These are phyloP conservation scores for Monosporascus sp. DNA, from an alignment of 2,329 filamentous ascomycete species.

Conservation along the genomic window DNA sequence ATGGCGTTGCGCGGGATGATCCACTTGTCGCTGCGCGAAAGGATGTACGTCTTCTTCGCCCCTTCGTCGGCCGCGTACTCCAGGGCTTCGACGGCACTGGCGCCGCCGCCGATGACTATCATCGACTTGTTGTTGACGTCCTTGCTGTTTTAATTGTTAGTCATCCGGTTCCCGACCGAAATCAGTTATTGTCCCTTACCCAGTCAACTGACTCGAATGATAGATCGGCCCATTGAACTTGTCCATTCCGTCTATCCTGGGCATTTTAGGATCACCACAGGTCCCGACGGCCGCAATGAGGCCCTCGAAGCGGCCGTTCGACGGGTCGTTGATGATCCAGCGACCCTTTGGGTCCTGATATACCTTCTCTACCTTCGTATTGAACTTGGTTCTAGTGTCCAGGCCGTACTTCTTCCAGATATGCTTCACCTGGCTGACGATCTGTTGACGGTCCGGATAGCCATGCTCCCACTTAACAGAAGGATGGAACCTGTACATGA, in stretches of 20 bases:
- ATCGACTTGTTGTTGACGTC: constrained; percentile 70
- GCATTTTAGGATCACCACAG: constrained; percentile 73
- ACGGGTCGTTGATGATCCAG: constrained; percentile 73
- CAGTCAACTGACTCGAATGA: constrained; percentile 72
- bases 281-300: constrained; percentile 75
- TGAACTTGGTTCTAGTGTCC: constrained; percentile 65
- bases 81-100: constrained; percentile 75
- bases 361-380: constrained; percentile 62
- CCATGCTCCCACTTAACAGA: constrained; percentile 68
- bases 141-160: constrained; percentile 41
- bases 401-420: constrained; percentile 74
- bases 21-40: constrained; percentile 79
- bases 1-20: constrained; percentile 77
- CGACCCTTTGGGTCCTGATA: constrained; percentile 63
- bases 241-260: constrained; percentile 63
- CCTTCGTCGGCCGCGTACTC: constrained; percentile 68
- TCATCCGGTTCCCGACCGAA: neutral
- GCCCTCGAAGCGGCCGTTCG: constrained; percentile 70
- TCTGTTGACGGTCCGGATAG: constrained; percentile 74
- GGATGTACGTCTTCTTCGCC: constrained; percentile 64
- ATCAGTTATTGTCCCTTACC: constrained; percentile 23
- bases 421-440: constrained; percentile 63
- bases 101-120: constrained; percentile 71
- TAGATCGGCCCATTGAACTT: constrained; percentile 66
- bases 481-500: constrained; percentile 87